These are phyloP conservation scores for Aspergillus fischeri DNA, from an alignment of 2,329 filamentous ascomycete genomes.

Conservation along the genomic window DNA sequence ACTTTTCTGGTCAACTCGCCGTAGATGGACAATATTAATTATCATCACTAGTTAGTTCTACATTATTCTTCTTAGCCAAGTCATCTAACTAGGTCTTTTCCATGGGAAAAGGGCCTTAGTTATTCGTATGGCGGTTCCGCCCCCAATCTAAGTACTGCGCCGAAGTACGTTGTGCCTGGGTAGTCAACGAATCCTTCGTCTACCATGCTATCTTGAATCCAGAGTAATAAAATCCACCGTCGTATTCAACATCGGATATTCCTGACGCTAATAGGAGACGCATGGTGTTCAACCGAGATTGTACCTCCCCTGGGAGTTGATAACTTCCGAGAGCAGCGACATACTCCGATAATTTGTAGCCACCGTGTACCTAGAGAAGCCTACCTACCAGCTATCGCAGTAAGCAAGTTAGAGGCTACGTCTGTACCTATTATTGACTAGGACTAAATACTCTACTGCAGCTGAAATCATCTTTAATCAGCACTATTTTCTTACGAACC, in stretches of 20 bases:
- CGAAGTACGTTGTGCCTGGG: not conserved
- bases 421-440: not conserved
- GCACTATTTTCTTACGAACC: not conserved
- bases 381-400: not conserved
- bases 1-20: no score
- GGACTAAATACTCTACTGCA: not conserved
- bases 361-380: not conserved
- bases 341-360: not conserved
- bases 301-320: not conserved
- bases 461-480: not conserved
- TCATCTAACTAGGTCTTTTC: not conserved
- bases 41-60: not conserved
- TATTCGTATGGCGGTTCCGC: not conserved
- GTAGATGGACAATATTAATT: no score
- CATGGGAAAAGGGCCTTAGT: not conserved
- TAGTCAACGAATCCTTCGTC: not conserved
- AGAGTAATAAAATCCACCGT: not conserved
- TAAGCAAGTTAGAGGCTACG: not conserved
- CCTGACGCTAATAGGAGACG: no score
- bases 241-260: not conserved
- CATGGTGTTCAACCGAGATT: not conserved
- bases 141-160: not conserved
- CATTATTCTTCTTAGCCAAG: not conserved
- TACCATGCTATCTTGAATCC: not conserved
- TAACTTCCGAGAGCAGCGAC: not conserved